These are phyloP conservation scores for Sanguinoderma infundibulare DNA, from an alignment of 1,284 basidiomycete species.

Conservation along the genomic window DNA sequence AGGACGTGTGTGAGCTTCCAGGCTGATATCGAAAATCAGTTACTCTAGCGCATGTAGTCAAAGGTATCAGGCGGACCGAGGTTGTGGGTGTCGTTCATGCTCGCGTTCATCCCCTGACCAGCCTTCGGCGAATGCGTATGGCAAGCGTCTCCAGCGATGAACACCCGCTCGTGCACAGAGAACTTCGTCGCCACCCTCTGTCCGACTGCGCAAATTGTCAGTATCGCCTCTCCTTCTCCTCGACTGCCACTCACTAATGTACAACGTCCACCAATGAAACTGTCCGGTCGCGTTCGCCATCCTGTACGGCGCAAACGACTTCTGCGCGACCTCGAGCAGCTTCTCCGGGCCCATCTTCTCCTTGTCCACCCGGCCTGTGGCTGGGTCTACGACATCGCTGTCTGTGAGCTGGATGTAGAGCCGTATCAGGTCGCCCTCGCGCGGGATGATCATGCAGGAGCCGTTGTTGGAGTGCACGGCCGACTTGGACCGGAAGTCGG, in stretches of 20 bases:
- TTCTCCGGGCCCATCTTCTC: constrained; percentile 60
- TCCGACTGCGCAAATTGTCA: constrained; percentile 49
- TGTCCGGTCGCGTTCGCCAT: constrained; percentile 55
- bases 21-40: constrained; percentile 39
- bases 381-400: constrained; percentile 49
- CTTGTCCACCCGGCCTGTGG: constrained; percentile 65
- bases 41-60: neutral
- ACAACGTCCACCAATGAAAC: constrained; percentile 84
- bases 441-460: constrained; percentile 75
- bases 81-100: constrained; percentile 86
- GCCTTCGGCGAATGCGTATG: constrained; percentile 86
- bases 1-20: constrained; percentile 83
- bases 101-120: constrained; percentile 72
- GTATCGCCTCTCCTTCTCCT: neutral
- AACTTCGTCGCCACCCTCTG: constrained; percentile 78
- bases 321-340: constrained; percentile 69
- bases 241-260: constrained; percentile 47
- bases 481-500: constrained; percentile 76
- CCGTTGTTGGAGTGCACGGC: constrained; percentile 63
- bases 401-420: constrained; percentile 76
- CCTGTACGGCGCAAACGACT: constrained; percentile 70
- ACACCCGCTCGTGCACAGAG: constrained; percentile 70
- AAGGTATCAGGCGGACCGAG: constrained; percentile 48
- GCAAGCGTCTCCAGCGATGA: constrained; percentile 83
- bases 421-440: constrained; percentile 73